Evolutionary conservation across 1,284 basidiomycete species (phyloP), one percentile per base, ranked within the genome.

Genomic region (Naganishia cerealis): DNA sequence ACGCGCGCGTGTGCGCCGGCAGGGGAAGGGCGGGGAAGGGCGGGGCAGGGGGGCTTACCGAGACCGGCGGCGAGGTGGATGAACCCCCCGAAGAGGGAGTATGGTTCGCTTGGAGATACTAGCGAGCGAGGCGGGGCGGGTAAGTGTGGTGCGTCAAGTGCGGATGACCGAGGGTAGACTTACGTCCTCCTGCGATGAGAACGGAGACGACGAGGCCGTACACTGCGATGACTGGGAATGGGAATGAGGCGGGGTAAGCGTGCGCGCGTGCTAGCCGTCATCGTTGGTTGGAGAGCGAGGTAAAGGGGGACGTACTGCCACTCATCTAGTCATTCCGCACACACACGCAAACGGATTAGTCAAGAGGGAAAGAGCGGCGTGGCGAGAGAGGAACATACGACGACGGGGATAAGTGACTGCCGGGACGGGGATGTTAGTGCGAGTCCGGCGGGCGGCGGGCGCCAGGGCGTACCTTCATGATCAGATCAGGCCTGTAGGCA

Each of bases 61-160:
- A 98, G 83, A 36, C 96, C 95, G 13, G 95, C 96, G 12, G 90
- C 93, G 36, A 99, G 87, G 79, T 99, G 95, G 56, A 96, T 86
- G 80, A 96, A 96, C 50, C 96, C 95, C 18, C 88, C 86, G 76
- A 88, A 92, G 55, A 92, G 85, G 57, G 87, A 84, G 54, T 75
- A 75, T 56, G 79, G 81, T 68, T 83, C 80, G 40, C 77, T 76
- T 15, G 85, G 84, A 63, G 85, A 83, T 63, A 95, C 61, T 63
- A 18, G 42, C 15, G 24, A 6, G 38, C 2, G 90, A 93, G 71
- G 0, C 3, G 70, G 8, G 57, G 18, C 29, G n/a, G n/a, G n/a
- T n/a, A n/a, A n/a, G n/a, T n/a, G n/a, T n/a, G n/a, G n/a, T n/a
- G n/a, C n/a, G n/a, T n/a, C n/a, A n/a, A n/a, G n/a, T n/a, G n/a